Base-by-base conservation (phyloP, 2,329 filamentous ascomycete genomes). In the Monosporascus sp. region DNA sequence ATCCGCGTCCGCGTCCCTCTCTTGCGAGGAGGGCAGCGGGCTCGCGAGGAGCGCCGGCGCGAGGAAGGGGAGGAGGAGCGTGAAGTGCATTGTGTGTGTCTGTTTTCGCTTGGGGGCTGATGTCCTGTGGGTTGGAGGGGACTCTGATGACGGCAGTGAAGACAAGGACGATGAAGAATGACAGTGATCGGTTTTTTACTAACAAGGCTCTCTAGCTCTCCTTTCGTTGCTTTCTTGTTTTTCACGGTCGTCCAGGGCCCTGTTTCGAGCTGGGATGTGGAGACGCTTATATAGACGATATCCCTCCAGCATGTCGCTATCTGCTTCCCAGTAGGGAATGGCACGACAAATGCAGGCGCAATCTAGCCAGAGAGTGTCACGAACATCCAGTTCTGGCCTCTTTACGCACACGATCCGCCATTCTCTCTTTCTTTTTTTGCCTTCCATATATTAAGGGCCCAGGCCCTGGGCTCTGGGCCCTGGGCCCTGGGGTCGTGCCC, bases 31-130 rank as follows among this genome's bases (percentile, higher is more conserved):
- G 25, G 39, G 39, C 58, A 18, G 56, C 50, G 49, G 9, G 59
- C n/a, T 38, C 22, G 62, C 54, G 27, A 64, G 57, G 41, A 52
- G 43, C 18, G 54, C 18, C 20, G 43, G 18, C 9, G 43, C 43
- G 22, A 45, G 43, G 43, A 45, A 45, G 22, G 43, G 43, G 43
- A 45, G 20, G 22, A 24, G 20, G 18, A 45, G 18, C 8, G 18
- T 24, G 7, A 22, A 45, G 18, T 45, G 22, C 43, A 45, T 45
- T 11, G 39, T 45, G 43, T 4, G 43, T n/a, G 18, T n/a, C 17
- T 43, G 39, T 43, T 14, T 18, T 22, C n/a, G 11, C 41, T 18
- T 18, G 5, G 18, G 41, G 37, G 15, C 25, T 27, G 25, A 27
- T 27, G 25, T 39, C 37, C 18, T 17, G 3, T 39, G 25, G 43